Evolutionary conservation across 2,329 filamentous ascomycete species (phyloP), one percentile per base, ranked within the genome.

Genomic region (Clarireedia paspali): DNA sequence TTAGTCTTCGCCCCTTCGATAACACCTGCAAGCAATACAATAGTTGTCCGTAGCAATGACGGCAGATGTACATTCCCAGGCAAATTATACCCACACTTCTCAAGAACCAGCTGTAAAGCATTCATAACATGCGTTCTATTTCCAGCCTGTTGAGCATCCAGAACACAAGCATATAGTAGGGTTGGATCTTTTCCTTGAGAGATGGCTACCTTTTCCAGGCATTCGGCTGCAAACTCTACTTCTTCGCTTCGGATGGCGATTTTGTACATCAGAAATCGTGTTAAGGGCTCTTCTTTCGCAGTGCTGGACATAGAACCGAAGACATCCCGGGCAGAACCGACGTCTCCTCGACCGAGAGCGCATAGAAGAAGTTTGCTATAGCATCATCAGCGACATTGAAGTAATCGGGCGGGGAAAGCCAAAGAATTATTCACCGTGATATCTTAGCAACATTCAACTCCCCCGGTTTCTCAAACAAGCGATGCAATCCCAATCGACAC

Each of bases 131-230:
- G 82, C 0, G 73, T 60, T 50, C 79, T 83, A 59, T 89, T 81
- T 0, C 83, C 82, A 0, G 74, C 73, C 59, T 82, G 75, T 50
- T 91, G 84, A 2, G 89, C 87, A 68, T 95, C 89, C 27, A 89
- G 73, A 23, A 89, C 81, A 63, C 91, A 96, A 1, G 89, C 88
- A 61, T 91, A 90, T 0, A 96, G 74, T 45, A 90, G 80, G 14
- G 83, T 82, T 20, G 76, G 74, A 36, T 84, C 79, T 23, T 78
- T 76, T 0, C 73, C 68, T 0, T 76, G 74, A 6, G 74, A 68
- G n/a, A 75, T 75, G 55, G 77, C 78, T 26, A 96, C 72, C 2
- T 72, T 68, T 26, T 82, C 73, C 2, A 95, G 77, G 64, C 85
- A 89, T 47, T 83, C 76, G 20, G 74, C 70, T n/a, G 85, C 85